Conservation (phyloP, 129 eudicot species). For the Ambrosia artemisiifolia region DNA sequence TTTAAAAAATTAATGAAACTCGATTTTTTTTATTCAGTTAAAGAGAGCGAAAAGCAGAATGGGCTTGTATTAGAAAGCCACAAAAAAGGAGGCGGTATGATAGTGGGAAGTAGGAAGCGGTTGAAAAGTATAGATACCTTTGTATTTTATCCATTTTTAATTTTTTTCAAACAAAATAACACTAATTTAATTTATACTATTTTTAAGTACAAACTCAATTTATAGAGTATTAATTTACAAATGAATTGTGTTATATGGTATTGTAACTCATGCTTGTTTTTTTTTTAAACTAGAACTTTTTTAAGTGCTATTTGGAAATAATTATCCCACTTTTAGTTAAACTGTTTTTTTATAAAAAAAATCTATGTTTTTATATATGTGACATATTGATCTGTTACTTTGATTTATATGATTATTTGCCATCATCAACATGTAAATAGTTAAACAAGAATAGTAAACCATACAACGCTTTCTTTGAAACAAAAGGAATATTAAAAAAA, state of each 20-base stretch:
- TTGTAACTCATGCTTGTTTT: too few species aligned
- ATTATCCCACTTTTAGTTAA: not conserved
- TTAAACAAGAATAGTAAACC: not conserved
- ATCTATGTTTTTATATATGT: not conserved
- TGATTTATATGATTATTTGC: not conserved
- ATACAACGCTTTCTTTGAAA: not conserved
- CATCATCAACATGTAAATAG: not conserved
- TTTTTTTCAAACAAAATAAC: too few species aligned
- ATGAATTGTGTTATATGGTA: too few species aligned
- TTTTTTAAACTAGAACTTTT: too few species aligned
- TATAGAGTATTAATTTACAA: too few species aligned
- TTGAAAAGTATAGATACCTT: not conserved
- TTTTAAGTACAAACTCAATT: too few species aligned
- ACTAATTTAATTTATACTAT: too few species aligned
- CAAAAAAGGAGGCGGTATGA: constrained; percentile 12
- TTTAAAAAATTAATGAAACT: not conserved
- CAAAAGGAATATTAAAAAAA: too few species aligned
- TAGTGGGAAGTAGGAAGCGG: constrained; percentile 16
- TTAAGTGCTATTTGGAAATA: not conserved
- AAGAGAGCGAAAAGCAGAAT: not conserved
- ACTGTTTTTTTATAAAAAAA: not conserved
- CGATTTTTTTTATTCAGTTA: not conserved
- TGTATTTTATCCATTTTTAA: not conserved
- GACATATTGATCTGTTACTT: not conserved
- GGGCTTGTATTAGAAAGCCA: not conserved